These are phyloP conservation scores for Penicillium argentinense DNA, from an alignment of 495 filamentous ascomycete species.

Conservation along the genomic window DNA sequence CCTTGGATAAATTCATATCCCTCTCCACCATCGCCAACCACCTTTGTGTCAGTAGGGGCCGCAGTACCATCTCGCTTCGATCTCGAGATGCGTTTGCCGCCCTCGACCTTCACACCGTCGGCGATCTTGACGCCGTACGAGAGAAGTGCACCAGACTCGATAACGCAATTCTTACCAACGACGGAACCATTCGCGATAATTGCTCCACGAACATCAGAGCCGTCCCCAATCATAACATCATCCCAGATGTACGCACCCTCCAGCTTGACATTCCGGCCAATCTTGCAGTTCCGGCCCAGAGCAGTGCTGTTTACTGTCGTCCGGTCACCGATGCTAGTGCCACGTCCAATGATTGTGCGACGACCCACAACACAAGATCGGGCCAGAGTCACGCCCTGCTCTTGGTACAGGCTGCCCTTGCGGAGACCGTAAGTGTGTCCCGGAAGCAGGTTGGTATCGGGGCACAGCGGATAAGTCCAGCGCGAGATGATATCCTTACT, in stretches of 20 bases:
- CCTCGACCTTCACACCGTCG: constrained; percentile 54
- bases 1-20: constrained; percentile 50
- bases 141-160: constrained; percentile 73
- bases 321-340: constrained; percentile 72
- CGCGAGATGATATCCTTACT: constrained; percentile 81
- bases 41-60: constrained; percentile 48
- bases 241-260: constrained; percentile 91
- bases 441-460: constrained; percentile 79
- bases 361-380: constrained; percentile 64
- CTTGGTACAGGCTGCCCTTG: constrained; percentile 67
- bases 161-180: constrained; percentile 66
- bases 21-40: constrained; percentile 46
- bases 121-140: constrained; percentile 75
- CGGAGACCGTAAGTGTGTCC: constrained; percentile 72
- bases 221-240: constrained; percentile 70
- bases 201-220: constrained; percentile 64
- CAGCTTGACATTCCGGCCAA: constrained; percentile 80
- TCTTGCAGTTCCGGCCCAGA: constrained; percentile 78
- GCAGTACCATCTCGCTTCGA: constrained; percentile 47
- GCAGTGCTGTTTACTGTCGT: constrained; percentile 68
- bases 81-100: constrained; percentile 55
- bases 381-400: constrained; percentile 68
- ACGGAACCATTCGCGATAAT: constrained; percentile 71
- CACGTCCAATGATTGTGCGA: constrained; percentile 72
- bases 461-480: constrained; percentile 92